Percentiles rank a stretch among this genome's conserved stretches.
Conservation (phyloP, 768 basidiomycete species). For the Mycena vulgaris region DNA sequence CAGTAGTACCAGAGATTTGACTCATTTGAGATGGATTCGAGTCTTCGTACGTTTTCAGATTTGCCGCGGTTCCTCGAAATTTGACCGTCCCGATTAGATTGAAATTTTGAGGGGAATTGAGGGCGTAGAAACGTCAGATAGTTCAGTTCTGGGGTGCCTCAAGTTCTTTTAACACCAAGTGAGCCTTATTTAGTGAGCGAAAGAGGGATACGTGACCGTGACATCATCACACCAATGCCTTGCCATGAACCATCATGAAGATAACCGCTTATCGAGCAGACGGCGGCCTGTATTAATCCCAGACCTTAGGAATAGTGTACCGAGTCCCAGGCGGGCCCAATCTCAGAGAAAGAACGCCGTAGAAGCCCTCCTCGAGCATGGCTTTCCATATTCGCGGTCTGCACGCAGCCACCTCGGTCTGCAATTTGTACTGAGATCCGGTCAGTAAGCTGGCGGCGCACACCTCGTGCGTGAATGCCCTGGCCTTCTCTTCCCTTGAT, state of each 20-base stretch:
- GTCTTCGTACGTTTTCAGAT: no score
- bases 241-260: conserved; percentile 2
- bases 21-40: no score
- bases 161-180: no score
- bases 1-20: no score
- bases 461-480: conserved; percentile 75
- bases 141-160: no score
- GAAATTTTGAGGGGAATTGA: no score
- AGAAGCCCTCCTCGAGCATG: conserved; percentile 37
- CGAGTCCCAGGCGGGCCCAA: not conserved
- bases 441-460: conserved; percentile 61
- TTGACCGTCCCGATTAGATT: no score
- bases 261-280: not conserved
- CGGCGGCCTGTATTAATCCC: conserved; percentile 12
- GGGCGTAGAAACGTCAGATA: no score
- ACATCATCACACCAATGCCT: no score
- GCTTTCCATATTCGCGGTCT: conserved; percentile 45
- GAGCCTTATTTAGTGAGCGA: no score
- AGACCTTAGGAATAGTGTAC: conserved; percentile 4
- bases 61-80: no score
- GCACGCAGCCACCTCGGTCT: not conserved
- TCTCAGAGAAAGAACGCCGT: conserved; percentile 18
- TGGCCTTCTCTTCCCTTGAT: conserved; percentile 72
- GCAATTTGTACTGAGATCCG: conserved; percentile 8
- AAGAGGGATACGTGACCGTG: no score